Percentiles rank a stretch among this genome's conserved stretches.
Conservation (phyloP, 1,139 yeast genomes). For the Magnusiomyces clavatus region DNA sequence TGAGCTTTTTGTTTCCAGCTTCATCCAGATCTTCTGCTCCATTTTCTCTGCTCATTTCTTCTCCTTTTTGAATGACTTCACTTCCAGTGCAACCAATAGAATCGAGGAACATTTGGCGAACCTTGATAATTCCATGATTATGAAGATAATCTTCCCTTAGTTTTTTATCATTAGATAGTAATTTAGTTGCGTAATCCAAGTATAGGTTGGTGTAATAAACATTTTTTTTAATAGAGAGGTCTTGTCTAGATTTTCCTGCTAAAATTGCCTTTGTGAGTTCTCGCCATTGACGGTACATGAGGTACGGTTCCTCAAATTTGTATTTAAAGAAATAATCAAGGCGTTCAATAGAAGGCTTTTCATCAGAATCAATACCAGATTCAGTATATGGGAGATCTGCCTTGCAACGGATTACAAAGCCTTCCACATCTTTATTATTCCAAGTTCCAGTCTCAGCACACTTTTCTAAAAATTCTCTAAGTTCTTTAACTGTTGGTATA, state of each 20-base stretch:
- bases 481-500: slow-evolving; percentile 34
- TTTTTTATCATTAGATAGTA: slow-evolving; percentile 38
- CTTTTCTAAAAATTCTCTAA: slow-evolving; percentile 47
- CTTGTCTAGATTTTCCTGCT: slow-evolving; percentile 37
- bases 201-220: slow-evolving; percentile 57
- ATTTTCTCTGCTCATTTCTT: not conserved
- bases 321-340: slow-evolving; percentile 75
- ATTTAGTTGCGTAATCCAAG: slow-evolving; percentile 53
- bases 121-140: slow-evolving; percentile 68
- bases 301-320: slow-evolving; percentile 92
- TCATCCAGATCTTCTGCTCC: not conserved
- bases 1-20: slow-evolving; percentile 3
- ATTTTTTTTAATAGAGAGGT: slow-evolving; percentile 45
- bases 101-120: slow-evolving; percentile 54
- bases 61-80: slow-evolving; percentile 30
- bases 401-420: slow-evolving; percentile 77
- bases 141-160: slow-evolving; percentile 40
- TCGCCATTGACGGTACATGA: slow-evolving; percentile 83
- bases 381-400: slow-evolving; percentile 8
- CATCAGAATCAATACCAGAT: slow-evolving; percentile 11
- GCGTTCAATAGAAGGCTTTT: too few species aligned
- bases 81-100: slow-evolving; percentile 41
- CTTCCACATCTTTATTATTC: slow-evolving; percentile 72
- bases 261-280: slow-evolving; percentile 69
- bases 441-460: slow-evolving; percentile 65